Evolutionary conservation across 106 monocot genomes (phyloP), one percentile per base, ranked within the genome.

Genomic region (Dendrobium officinale): DNA sequence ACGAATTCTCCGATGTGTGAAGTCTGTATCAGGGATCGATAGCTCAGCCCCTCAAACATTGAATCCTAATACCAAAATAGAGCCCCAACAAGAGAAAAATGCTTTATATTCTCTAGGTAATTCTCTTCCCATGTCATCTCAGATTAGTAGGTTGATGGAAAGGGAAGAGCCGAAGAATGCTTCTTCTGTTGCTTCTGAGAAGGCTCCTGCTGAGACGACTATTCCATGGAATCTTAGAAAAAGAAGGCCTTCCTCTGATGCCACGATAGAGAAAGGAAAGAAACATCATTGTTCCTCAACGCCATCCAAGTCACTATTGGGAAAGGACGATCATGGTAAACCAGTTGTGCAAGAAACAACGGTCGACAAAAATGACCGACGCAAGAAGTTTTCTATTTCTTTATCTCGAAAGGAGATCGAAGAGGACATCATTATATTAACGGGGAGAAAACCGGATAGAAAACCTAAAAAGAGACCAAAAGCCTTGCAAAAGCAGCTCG

Each of bases 161-260:
- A 17, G 4, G 55, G n/a, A n/a, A 18, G 19, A 41, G 1, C 37
- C 37, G 0, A 18, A n/a, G 20, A 8, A 15, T 13, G 40, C 2
- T 17, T 16, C 10, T 4, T 16, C 44, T 20, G 2, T 11, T n/a
- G n/a, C n/a, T n/a, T n/a, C 20, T 22, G 0, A 79, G 9, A 33
- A 58, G 58, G 58, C 15, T 58, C 2, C 18, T 58, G 58, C 18
- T 15, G 58, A 8, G 4, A n/a, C 16, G 29, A 44, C 20, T n/a
- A 55, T 79, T 44, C 86, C 84, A 31, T 91, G 91, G 92, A 90
- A 86, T 84, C 77, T 87, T 42, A 80, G 91, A 74, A 84, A 56
- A 43, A 80, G 91, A 81, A 43, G 85, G 20, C 78, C 75, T 18
- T 45, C 56, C 8, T 43, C 44, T 10, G 84, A 45, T 9, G 9